These are phyloP conservation scores for Thalassiosira mediterranea DNA, from an alignment of 352 stramenopile species.

Conservation along the genomic window DNA sequence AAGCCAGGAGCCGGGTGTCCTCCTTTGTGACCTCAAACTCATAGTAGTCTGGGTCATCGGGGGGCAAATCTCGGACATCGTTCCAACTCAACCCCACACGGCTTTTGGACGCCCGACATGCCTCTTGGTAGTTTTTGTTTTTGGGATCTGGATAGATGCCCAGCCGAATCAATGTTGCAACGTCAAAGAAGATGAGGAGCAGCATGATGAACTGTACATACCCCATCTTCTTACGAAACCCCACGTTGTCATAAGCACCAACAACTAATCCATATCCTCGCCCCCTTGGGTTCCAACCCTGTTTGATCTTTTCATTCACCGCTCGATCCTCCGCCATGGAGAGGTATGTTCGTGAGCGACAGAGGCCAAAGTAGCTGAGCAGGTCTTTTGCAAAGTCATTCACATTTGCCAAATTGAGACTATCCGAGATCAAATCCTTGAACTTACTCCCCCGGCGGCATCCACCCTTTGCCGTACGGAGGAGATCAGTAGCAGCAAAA, in stretches of 20 bases:
- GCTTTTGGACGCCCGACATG: neutral
- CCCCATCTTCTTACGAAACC: slow-evolving; percentile 6
- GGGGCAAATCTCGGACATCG: neutral
- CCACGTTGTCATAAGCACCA: slow-evolving; percentile 18
- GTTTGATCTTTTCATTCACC: slow-evolving; percentile 6
- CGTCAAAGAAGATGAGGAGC: neutral
- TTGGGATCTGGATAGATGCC: slow-evolving; percentile 5
- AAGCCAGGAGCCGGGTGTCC: neutral
- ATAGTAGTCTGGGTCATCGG: neutral
- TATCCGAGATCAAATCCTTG: slow-evolving; percentile 15
- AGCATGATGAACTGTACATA: slow-evolving; percentile 14
- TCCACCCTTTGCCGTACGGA: slow-evolving; percentile 11
- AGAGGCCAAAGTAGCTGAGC: slow-evolving; percentile 3
- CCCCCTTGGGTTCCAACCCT: slow-evolving; percentile 11
- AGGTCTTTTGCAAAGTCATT: neutral
- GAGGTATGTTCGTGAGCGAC: neutral
- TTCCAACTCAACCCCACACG: neutral
- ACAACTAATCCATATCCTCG: slow-evolving; percentile 1
- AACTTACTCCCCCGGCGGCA: neutral
- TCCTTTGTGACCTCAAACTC: neutral
- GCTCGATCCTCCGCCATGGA: neutral
- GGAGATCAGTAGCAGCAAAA: slow-evolving; percentile 3
- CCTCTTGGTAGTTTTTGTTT: neutral
- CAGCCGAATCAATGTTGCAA: neutral
- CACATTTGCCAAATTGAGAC: neutral